Evolutionary conservation across 1,284 basidiomycete genomes (phyloP).

Genomic region (Cryptococcus hybrid): DNA sequence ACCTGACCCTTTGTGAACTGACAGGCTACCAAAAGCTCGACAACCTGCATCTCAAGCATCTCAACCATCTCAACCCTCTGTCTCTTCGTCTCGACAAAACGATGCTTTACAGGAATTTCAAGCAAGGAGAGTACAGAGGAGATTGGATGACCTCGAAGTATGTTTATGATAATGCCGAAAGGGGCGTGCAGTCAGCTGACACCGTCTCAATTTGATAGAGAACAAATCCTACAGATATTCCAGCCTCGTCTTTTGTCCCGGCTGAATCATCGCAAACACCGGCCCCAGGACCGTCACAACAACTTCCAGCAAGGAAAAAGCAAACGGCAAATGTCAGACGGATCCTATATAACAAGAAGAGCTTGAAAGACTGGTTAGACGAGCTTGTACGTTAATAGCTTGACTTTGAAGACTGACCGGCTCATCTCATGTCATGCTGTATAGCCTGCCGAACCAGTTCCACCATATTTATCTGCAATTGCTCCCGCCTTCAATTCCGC

Average conservation of each 20-base stretch:
- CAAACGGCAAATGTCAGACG: conserved; percentile 45
- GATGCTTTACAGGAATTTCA: conserved; percentile 41
- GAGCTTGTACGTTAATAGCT: conserved; percentile 34
- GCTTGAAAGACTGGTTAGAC: conserved; percentile 46
- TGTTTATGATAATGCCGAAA: conserved; percentile 4
- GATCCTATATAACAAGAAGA: conserved; percentile 43
- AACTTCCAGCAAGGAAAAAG: conserved; percentile 35
- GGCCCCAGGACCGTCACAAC: neutral
- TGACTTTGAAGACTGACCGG: neutral
- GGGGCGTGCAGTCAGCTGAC: neutral
- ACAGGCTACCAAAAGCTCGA: neutral
- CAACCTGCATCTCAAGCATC: neutral
- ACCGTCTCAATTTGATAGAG: conserved; percentile 21
- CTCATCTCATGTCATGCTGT: neutral
- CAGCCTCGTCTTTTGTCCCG: conserved; percentile 38
- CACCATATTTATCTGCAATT: conserved; percentile 36
- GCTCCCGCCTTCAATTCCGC: conserved; percentile 29
- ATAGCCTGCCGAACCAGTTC: conserved; percentile 29
- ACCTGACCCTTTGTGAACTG: neutral
- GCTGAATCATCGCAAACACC: conserved; percentile 12
- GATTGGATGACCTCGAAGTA: conserved; percentile 48
- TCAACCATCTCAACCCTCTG: neutral
- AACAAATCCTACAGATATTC: conserved; percentile 49
- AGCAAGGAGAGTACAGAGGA: conserved; percentile 29
- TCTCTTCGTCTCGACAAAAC: conserved; percentile 5